Evolutionary conservation across 2,329 filamentous ascomycete species (phyloP), one percentile per base, ranked within the genome.

Genomic region (Microcera coccophila): DNA sequence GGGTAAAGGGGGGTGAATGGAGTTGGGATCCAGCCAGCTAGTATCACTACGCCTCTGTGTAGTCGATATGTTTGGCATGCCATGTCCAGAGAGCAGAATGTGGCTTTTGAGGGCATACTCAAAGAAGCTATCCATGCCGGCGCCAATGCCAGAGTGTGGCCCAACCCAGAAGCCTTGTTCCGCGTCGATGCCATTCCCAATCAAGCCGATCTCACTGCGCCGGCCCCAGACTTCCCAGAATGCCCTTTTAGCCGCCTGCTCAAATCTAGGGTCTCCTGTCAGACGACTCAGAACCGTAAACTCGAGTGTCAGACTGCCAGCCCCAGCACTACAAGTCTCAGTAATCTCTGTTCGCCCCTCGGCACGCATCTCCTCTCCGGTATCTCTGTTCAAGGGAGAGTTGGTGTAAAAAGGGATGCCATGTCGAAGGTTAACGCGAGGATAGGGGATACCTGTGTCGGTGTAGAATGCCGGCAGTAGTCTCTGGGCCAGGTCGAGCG

Each of bases 211-310:
- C 31, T 82, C 79, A 62, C 88, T 96, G 50, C 90, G 80, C 42
- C 87, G 77, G 33, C 84, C 75, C 93, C 93, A 98, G n/a, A 98
- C 88, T 18, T 90, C 86, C 90, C 91, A 96, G 59, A 98, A 98
- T 1, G 93, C 91, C 43, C 87, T 76, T 65, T 97, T 97, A 1
- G 88, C 91, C 14, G 87, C 76, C 58, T 86, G 81, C 64, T 98
- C 93, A 57, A 95, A 98, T n/a, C 87, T 81, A 9, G 76, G 71
- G 61, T 97, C 88, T 10, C 87, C 89, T 0, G 89, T 94, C 36
- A 98, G 73, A 18, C 93, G 81, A 59, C 90, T 96, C 36, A 98
- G 73, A 0, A 90, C 88, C 1, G 90, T 87, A 54, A 97, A 95
- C 62, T 98, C 93, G 1, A 98, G 76, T 3, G 96, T 88, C 19